Base-by-base conservation (phyloP, 2,329 filamentous ascomycete species). In the Apiospora saccharicola region DNA sequence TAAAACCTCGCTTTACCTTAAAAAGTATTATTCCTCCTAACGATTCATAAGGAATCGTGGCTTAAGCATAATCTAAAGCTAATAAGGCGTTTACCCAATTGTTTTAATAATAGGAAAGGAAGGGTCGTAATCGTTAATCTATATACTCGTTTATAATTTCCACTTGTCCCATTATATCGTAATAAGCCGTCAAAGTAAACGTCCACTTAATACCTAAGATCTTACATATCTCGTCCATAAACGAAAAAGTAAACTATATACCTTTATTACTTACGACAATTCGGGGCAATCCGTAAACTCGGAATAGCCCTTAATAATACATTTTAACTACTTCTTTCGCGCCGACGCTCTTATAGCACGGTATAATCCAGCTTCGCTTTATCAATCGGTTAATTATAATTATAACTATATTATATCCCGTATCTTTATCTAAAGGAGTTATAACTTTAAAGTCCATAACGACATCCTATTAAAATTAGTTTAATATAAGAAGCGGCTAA, bases 81-180 rank as follows among this genome's bases (percentile, higher is more conserved):
- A 37, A 37, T 37, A 37, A 7, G 34, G 34, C 7, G 7, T 37
- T 37, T 37, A 37, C 7, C 7, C 7, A 37, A 37, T 37, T 37
- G 7, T 37, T 37, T 37, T 37, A 37, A 37, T 37, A 37, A 37
- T 37, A 37, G 7, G 34, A 4, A 4, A 37, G 7, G 7, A n/a
- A 49, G 1, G 7, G 7, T 7, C 5, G 10, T n/a, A 37, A 37
- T 7, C 30, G 46, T 64, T 74, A 61, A 74, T 74, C 74, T 73
- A 49, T 10, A 57, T 68, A 70, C 41, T 67, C 69, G 70, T 71
- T 53, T 41, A 71, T 75, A 57, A 75, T 61, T n/a, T 30, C 72
- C 71, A 51, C 57, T 47, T 64, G 72, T 44, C 46, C 43, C 72
- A 43, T 67, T 64, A 72, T 74, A 73, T 75, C n/a, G 49, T 67